These are phyloP conservation scores for Cytospora chrysosperma DNA, from an alignment of 2,329 filamentous ascomycete species.

Conservation along the genomic window DNA sequence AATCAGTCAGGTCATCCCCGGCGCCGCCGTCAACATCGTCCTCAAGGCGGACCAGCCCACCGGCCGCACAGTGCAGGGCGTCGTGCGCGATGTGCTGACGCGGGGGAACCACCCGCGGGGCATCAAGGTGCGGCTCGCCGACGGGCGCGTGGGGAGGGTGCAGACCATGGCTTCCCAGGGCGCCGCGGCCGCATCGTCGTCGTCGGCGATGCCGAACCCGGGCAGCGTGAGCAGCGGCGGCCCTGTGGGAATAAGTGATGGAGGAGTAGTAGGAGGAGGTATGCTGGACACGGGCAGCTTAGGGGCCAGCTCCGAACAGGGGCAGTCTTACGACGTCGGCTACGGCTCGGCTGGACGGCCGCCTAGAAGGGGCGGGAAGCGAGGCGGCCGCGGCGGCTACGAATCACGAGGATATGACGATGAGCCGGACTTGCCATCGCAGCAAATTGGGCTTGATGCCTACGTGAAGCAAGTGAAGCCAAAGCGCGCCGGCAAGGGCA, in stretches of 20 bases:
- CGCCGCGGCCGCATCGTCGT: background rate
- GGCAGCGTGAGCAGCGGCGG: background rate
- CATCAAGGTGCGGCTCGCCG: slow-evolving; percentile 72
- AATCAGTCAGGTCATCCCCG: slow-evolving; percentile 54
- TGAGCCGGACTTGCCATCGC: slow-evolving; percentile 39
- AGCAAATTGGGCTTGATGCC: slow-evolving; percentile 49
- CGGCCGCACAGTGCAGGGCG: slow-evolving; percentile 66
- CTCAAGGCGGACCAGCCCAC: slow-evolving; percentile 76
- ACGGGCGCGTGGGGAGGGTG: slow-evolving; percentile 72
- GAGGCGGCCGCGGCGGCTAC: slow-evolving; percentile 29
- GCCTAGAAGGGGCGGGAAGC: slow-evolving; percentile 11
- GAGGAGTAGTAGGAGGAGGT: too few species aligned
- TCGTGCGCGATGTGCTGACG: slow-evolving; percentile 67
- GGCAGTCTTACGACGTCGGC: background rate
- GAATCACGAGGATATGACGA: slow-evolving; percentile 32
- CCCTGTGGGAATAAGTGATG: slow-evolving; percentile 14
- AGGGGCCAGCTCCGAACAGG: background rate
- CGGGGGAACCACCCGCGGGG: slow-evolving; percentile 73
- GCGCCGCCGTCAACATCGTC: slow-evolving; percentile 68
- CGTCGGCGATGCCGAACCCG: background rate
- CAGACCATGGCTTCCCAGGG: slow-evolving; percentile 53
- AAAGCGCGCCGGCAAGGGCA: slow-evolving; percentile 28
- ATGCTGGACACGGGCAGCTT: background rate
- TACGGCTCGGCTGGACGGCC: background rate
- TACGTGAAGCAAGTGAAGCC: slow-evolving; percentile 44